Evolutionary conservation across 331 rosid genomes (phyloP).

Genomic region (Pyracantha coccinea): DNA sequence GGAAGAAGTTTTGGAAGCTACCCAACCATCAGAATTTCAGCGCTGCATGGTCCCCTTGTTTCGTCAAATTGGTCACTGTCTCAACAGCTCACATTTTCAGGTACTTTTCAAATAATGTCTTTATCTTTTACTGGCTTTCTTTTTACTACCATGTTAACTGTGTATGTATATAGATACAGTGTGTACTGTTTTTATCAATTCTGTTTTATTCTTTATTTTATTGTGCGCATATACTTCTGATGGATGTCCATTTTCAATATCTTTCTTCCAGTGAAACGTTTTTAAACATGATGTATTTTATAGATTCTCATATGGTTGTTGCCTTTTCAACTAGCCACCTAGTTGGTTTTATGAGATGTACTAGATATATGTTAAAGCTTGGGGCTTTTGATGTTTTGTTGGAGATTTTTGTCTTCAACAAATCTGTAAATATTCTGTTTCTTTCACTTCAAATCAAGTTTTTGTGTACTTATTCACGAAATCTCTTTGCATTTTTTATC

Average conservation of each 20-base stretch:
- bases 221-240: neutral
- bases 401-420: neutral
- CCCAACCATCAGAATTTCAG: constrained; percentile 65
- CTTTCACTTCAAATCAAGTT: neutral
- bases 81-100: constrained; percentile 79
- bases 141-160: neutral
- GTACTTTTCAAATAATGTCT: constrained; percentile 16
- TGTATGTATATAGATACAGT: neutral
- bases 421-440: neutral
- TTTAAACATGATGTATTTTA: neutral
- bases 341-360: neutral
- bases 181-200: neutral
- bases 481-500: neutral
- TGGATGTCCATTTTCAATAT: neutral
- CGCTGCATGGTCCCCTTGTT: constrained; percentile 71
- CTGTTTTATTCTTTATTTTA: neutral
- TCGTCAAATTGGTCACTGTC: constrained; percentile 57
- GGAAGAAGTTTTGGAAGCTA: constrained; percentile 75
- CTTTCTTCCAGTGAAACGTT: neutral
- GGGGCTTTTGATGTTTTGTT: neutral
- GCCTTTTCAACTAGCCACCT: neutral
- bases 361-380: neutral
- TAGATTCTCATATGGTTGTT: neutral
- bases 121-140: neutral
- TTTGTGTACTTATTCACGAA: neutral